phyloP scores from a whole-genome alignment of 2,329 filamentous ascomycete species.

The Pyrenochaeta sp. region DNA sequence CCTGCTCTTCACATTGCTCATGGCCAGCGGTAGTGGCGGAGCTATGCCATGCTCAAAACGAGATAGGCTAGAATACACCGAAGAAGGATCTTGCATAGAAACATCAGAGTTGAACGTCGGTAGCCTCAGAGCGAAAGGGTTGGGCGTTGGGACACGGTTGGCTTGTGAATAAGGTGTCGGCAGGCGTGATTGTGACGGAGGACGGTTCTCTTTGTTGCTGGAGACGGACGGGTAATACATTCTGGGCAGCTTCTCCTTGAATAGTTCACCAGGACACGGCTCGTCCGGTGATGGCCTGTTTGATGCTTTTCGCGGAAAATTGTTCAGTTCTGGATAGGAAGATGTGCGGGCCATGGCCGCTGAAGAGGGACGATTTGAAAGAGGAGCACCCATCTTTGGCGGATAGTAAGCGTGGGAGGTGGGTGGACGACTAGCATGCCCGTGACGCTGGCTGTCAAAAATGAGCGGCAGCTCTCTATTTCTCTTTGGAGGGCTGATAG shows the following conservation, averaged over 20 bases:
- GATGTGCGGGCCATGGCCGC: constrained; percentile 34
- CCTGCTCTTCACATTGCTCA: constrained; percentile 29
- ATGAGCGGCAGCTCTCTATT: constrained; percentile 59
- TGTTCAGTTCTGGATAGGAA: constrained; percentile 32
- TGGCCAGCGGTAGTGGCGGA: constrained; percentile 2
- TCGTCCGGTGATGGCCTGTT: constrained; percentile 20
- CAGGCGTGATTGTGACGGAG: constrained; percentile 15
- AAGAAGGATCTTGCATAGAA: constrained; percentile 33
- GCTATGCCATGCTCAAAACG: constrained; percentile 14
- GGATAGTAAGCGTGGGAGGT: constrained; percentile 18
- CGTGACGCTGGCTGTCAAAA: constrained; percentile 3
- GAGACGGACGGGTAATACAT: constrained; percentile 14
- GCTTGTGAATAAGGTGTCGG: constrained; percentile 17
- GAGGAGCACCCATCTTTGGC: constrained; percentile 25
- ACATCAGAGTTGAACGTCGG: constrained; percentile 26
- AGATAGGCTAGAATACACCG: constrained; percentile 17
- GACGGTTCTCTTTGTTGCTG: constrained; percentile 31
- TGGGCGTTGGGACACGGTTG: constrained; percentile 29
- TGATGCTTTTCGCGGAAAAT: constrained; percentile 12
- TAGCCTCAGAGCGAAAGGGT: constrained; percentile 25
- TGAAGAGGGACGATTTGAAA: constrained; percentile 30
- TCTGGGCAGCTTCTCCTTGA: background rate
- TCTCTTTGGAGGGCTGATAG: constrained; percentile 58
- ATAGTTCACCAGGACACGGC: background rate
- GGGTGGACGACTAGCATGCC: constrained; percentile 6